Conservation (phyloP, 805 yeast species). For the Kodamaea jinghongensis region DNA sequence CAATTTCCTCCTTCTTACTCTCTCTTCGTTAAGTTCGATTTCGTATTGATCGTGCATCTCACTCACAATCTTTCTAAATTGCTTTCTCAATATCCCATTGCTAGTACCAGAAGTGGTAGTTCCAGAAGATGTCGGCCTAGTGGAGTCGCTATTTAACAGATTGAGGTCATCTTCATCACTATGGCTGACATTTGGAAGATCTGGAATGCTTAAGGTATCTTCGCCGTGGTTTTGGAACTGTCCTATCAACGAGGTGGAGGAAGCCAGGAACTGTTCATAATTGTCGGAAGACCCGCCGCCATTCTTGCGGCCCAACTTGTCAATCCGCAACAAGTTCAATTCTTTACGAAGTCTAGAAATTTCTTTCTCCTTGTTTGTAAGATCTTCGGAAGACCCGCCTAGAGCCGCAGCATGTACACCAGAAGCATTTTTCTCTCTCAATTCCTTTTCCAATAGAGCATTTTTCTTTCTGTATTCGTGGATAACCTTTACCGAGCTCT, state of each 20-base stretch:
- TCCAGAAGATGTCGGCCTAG: slow-evolving; percentile 16
- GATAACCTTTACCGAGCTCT: slow-evolving; percentile 50
- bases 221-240: slow-evolving; percentile 10
- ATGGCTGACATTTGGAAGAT: not conserved
- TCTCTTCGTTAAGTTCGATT: slow-evolving; percentile 54
- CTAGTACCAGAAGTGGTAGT: slow-evolving; percentile 27
- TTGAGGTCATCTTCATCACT: slow-evolving; percentile 21
- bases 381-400: not conserved
- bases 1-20: slow-evolving; percentile 44
- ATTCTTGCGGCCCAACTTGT: slow-evolving; percentile 36
- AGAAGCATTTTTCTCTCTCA: slow-evolving; percentile 22
- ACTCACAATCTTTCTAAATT: slow-evolving; percentile 62
- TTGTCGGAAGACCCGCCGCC: slow-evolving; percentile 3
- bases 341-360: slow-evolving; percentile 44
- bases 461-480: slow-evolving; percentile 54
- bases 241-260: slow-evolving; percentile 8
- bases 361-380: slow-evolving; percentile 35
- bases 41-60: slow-evolving; percentile 64
- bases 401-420: too few relatives aligned
- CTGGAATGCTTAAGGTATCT: slow-evolving; percentile 10
- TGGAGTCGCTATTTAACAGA: slow-evolving; percentile 12
- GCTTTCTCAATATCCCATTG: slow-evolving; percentile 60
- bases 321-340: slow-evolving; percentile 43
- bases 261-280: slow-evolving; percentile 9
- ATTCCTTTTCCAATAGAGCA: slow-evolving; percentile 49